Conservation (phyloP, 2,329 filamentous ascomycete genomes). For the Ophiostoma ips region DNA sequence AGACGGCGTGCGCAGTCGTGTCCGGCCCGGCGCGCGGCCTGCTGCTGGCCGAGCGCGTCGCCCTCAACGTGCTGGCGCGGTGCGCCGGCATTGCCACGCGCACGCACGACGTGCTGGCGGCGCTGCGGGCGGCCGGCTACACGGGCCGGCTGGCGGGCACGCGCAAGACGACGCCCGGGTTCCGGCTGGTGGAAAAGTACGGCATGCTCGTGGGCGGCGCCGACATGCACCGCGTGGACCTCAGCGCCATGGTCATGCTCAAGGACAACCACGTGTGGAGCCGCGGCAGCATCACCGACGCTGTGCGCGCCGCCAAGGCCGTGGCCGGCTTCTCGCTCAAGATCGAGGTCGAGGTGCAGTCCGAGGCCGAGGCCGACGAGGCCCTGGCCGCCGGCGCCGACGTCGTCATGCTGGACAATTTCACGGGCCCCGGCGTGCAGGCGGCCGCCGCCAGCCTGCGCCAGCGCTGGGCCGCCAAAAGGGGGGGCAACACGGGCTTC, state of each 20-base stretch:
- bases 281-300: slow-evolving; percentile 70
- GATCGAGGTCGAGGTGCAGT: slow-evolving; percentile 91
- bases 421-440: slow-evolving; percentile 64
- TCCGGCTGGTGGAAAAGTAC: slow-evolving; percentile 93
- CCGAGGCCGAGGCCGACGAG: slow-evolving; percentile 75
- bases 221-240: slow-evolving; percentile 81
- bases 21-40: slow-evolving; percentile 65
- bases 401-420: slow-evolving; percentile 96
- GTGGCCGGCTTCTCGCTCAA: slow-evolving; percentile 85
- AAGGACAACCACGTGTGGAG: slow-evolving; percentile 99
- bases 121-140: slow-evolving; percentile 56
- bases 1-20: slow-evolving; percentile 60
- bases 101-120: slow-evolving; percentile 38
- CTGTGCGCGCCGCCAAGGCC: slow-evolving; percentile 69
- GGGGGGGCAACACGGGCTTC: slow-evolving; percentile 43
- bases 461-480: slow-evolving; percentile 61
- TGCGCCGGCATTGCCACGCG: slow-evolving; percentile 83
- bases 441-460: slow-evolving; percentile 62
- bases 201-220: slow-evolving; percentile 91
- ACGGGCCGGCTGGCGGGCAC: slow-evolving; percentile 80
- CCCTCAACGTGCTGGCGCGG: slow-evolving; percentile 75
- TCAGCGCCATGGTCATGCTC: slow-evolving; percentile 93
- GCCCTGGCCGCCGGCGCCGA: slow-evolving; percentile 85
- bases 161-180: slow-evolving; percentile 92
- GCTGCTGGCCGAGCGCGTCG: slow-evolving; percentile 84